Conservation (phyloP, 2,329 filamentous ascomycete genomes). For the Nectriaceae sp. region DNA sequence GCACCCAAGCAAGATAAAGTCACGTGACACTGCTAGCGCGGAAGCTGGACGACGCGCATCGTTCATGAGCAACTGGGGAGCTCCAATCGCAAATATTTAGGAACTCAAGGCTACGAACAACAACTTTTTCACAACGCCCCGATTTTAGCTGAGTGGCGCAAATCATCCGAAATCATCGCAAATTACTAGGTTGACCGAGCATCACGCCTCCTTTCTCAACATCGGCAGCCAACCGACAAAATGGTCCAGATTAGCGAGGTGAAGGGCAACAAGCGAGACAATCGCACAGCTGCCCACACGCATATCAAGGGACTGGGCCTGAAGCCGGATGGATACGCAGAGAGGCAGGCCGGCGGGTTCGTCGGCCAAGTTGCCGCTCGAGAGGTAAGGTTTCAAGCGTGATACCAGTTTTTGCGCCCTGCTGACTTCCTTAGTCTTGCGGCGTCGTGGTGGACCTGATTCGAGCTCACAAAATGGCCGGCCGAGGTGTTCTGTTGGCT, state of each 20-base stretch:
- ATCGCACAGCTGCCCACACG: constrained; percentile 93
- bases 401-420: background rate
- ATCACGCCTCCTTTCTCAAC: constrained; percentile 9
- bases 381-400: constrained; percentile 61
- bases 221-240: constrained; percentile 37
- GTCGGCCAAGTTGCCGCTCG: constrained; percentile 85
- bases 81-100: constrained; percentile 39
- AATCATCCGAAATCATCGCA: constrained; percentile 8
- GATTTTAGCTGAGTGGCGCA: too few relatives aligned
- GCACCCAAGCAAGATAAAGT: too few relatives aligned
- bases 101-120: constrained; percentile 21
- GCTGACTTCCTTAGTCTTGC: constrained; percentile 65
- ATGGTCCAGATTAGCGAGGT: constrained; percentile 95
- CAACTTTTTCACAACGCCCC: constrained; percentile 9
- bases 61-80: constrained; percentile 25
- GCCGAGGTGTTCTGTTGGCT: constrained; percentile 87
- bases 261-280: constrained; percentile 91
- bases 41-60: constrained; percentile 22
- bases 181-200: constrained; percentile 1
- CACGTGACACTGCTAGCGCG: constrained; percentile 33
- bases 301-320: constrained; percentile 96
- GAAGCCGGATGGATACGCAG: constrained; percentile 81
- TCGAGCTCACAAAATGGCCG: constrained; percentile 95
- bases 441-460: constrained; percentile 96
- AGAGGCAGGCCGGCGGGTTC: constrained; percentile 79